These are phyloP conservation scores for Populus hybrid DNA, from an alignment of 441 rosid genomes.

Conservation along the genomic window DNA sequence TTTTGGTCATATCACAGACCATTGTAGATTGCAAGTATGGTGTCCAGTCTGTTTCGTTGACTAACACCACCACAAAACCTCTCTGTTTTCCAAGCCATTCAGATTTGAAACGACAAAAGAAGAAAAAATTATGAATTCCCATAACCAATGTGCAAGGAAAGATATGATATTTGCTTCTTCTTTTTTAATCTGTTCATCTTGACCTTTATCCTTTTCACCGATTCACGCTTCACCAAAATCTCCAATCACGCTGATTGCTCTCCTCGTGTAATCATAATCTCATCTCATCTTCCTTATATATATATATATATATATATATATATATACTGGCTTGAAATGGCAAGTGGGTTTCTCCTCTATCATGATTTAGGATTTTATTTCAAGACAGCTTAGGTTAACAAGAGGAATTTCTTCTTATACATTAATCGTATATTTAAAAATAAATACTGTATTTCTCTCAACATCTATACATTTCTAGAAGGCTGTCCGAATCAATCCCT, in stretches of 20 bases:
- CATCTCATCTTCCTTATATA: background rate
- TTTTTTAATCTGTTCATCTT: slow-evolving; percentile 19
- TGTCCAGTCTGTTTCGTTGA: slow-evolving; percentile 8
- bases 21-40: background rate
- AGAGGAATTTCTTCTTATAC: background rate
- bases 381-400: background rate
- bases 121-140: background rate
- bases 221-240: slow-evolving; percentile 19
- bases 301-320: background rate
- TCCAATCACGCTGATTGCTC: slow-evolving; percentile 25
- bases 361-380: background rate
- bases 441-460: no score
- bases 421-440: no score
- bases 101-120: background rate
- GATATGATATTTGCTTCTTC: background rate
- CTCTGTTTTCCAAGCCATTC: background rate
- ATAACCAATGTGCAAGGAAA: background rate
- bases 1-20: background rate
- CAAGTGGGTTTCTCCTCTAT: background rate
- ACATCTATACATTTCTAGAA: no score
- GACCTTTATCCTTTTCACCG: slow-evolving; percentile 17
- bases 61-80: background rate
- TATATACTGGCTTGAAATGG: background rate
- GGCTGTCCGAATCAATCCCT: no score
- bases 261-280: slow-evolving; percentile 14